These are phyloP conservation scores for Rhynchospora breviuscula DNA, from an alignment of 176 grass and related monocot species.

Conservation along the genomic window DNA sequence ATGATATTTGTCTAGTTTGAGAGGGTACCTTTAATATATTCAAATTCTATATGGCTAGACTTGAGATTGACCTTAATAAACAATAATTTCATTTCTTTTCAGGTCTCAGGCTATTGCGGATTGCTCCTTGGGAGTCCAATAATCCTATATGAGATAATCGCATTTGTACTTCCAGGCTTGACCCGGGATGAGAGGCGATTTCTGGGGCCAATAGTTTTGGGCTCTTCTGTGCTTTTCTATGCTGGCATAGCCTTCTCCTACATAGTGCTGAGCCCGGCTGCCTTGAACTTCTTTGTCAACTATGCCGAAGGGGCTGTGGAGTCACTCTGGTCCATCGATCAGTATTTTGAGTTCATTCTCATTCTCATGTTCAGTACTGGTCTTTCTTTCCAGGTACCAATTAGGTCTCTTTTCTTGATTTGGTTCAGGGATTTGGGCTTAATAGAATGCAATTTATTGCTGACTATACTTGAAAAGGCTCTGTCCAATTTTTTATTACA, in stretches of 20 bases:
- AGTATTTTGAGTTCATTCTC: slow-evolving; percentile 96
- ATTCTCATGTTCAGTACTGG: slow-evolving; percentile 97
- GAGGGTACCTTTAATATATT: background rate
- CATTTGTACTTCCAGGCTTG: slow-evolving; percentile 87
- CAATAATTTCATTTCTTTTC: slow-evolving; percentile 9
- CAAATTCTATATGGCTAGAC: background rate
- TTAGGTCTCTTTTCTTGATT: background rate
- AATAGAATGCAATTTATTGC: background rate
- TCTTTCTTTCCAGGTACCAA: slow-evolving; percentile 80
- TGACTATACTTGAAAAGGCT: background rate
- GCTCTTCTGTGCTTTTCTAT: slow-evolving; percentile 91
- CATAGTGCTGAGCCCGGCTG: slow-evolving; percentile 70
- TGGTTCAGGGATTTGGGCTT: background rate
- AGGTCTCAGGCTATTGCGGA: slow-evolving; percentile 98
- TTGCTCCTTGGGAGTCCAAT: slow-evolving; percentile 83
- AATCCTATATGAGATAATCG: slow-evolving; percentile 96
- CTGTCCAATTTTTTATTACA: background rate
- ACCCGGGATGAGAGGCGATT: slow-evolving; percentile 85
- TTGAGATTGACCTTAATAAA: background rate
- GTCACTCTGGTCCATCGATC: slow-evolving; percentile 93
- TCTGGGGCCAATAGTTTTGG: slow-evolving; percentile 89
- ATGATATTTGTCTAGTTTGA: background rate
- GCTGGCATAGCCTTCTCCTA: slow-evolving; percentile 93
- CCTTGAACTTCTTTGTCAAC: slow-evolving; percentile 93
- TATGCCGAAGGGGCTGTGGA: slow-evolving; percentile 97